Percentiles rank a stretch among this genome's conserved stretches.
These are phyloP conservation scores for Cordyceps cicadae DNA, from an alignment of 2,329 filamentous ascomycete genomes.

Conservation along the genomic window DNA sequence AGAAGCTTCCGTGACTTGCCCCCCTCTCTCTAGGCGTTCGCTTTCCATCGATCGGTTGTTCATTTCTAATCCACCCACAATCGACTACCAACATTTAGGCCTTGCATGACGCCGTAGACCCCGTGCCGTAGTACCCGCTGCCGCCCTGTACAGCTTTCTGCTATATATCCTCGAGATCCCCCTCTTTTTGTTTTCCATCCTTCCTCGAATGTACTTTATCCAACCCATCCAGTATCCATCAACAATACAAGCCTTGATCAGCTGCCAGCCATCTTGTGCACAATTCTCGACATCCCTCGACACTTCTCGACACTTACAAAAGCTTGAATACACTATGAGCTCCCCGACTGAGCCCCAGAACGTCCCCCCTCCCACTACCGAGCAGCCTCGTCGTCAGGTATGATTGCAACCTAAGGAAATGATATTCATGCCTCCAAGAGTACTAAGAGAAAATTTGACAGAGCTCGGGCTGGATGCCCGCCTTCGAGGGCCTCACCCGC, in stretches of 20 bases:
- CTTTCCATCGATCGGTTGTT: not conserved
- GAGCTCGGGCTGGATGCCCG: constrained; percentile 38
- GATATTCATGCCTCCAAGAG: too few species aligned
- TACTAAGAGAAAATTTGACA: constrained; percentile 15
- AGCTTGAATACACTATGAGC: not conserved
- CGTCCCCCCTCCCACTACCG: not conserved
- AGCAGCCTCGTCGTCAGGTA: constrained; percentile 6
- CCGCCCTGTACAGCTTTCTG: not conserved
- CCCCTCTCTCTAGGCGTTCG: not conserved
- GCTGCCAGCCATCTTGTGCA: not conserved
- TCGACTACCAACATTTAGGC: not conserved
- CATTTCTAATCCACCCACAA: not conserved
- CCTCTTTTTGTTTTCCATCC: not conserved
- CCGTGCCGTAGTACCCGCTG: not conserved
- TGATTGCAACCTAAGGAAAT: not conserved
- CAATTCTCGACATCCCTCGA: not conserved
- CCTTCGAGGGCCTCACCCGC: constrained; percentile 44
- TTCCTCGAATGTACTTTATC: not conserved
- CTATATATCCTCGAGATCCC: not conserved
- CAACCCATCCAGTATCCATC: not conserved
- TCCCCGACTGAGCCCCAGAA: not conserved
- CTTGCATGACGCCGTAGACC: constrained; percentile 3
- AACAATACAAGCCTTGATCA: not conserved
- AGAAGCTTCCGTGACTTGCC: not conserved
- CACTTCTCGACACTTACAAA: not conserved